These are phyloP conservation scores for Chaetomiaceae sp. DNA, from an alignment of 2,329 filamentous ascomycete genomes.

Conservation along the genomic window DNA sequence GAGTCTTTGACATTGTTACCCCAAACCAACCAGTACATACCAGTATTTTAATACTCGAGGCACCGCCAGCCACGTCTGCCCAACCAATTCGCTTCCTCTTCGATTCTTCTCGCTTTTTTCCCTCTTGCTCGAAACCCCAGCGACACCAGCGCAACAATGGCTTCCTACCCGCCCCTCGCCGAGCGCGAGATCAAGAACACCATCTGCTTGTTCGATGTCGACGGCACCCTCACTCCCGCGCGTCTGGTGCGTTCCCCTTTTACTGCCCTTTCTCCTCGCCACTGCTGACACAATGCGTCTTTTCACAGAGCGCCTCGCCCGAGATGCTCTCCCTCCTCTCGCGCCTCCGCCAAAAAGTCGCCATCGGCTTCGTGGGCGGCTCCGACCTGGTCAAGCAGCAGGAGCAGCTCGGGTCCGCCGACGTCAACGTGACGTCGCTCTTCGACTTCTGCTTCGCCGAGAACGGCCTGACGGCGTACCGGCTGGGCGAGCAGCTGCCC, in stretches of 20 bases:
- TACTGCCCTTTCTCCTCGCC: no score
- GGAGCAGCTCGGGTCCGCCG: slow-evolving; percentile 77
- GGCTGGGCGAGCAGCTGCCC: slow-evolving; percentile 69
- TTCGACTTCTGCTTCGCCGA: slow-evolving; percentile 99
- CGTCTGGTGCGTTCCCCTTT: slow-evolving; percentile 58
- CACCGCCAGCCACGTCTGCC: neutral
- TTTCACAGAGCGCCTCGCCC: slow-evolving; percentile 58
- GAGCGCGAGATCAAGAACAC: slow-evolving; percentile 88
- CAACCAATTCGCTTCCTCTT: neutral
- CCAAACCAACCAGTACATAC: no score
- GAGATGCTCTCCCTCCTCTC: slow-evolving; percentile 82
- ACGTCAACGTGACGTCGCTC: slow-evolving; percentile 68
- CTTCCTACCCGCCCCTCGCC: slow-evolving; percentile 67
- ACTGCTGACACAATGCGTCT: neutral
- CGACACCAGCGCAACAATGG: slow-evolving; percentile 16
- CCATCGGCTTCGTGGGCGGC: slow-evolving; percentile 89
- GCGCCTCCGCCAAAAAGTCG: slow-evolving; percentile 76
- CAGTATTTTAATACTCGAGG: no score
- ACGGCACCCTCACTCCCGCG: slow-evolving; percentile 82
- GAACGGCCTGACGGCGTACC: slow-evolving; percentile 90
- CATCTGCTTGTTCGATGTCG: slow-evolving; percentile 93
- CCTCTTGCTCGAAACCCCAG: neutral
- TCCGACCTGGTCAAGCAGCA: slow-evolving; percentile 92
- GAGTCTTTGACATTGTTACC: slow-evolving; percentile 2
- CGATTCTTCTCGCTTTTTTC: neutral